Evolutionary conservation across 768 basidiomycete species (phyloP).

Genomic region (Candolleomyces efflorescens): DNA sequence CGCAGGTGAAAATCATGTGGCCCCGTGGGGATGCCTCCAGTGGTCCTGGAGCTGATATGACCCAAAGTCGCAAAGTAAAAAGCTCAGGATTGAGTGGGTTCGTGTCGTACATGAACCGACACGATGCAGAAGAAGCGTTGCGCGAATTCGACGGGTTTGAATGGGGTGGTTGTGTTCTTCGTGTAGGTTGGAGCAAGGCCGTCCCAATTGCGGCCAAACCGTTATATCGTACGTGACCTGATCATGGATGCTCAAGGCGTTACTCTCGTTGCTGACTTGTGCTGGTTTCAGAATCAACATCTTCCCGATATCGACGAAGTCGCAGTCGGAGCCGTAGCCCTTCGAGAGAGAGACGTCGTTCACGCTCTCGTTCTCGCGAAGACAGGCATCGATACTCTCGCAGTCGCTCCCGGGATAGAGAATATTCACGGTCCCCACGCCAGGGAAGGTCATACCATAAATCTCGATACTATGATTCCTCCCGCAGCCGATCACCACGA

Average conservation of each 20-base stretch:
- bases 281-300: not conserved
- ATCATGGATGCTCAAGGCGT: not conserved
- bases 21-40: slow-evolving; percentile 73
- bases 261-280: slow-evolving; percentile 13
- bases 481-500: slow-evolving; percentile 45
- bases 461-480: slow-evolving; percentile 28
- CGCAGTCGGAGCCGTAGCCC: slow-evolving; percentile 34
- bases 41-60: slow-evolving; percentile 76
- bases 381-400: slow-evolving; percentile 41
- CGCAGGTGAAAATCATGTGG: slow-evolving; percentile 96
- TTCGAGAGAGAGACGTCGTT: slow-evolving; percentile 36
- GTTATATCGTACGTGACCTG: slow-evolving; percentile 61
- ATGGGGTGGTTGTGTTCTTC: slow-evolving; percentile 86
- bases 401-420: slow-evolving; percentile 39
- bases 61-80: slow-evolving; percentile 62
- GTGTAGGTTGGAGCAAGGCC: slow-evolving; percentile 97
- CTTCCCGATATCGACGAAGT: slow-evolving; percentile 6
- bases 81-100: slow-evolving; percentile 87
- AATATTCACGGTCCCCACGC: slow-evolving; percentile 32
- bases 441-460: slow-evolving; percentile 30
- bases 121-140: slow-evolving; percentile 85
- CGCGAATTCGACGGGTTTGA: slow-evolving; percentile 90
- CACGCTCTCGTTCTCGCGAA: slow-evolving; percentile 36
- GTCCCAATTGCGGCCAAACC: slow-evolving; percentile 79
- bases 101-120: slow-evolving; percentile 93